A percentile compares a stretch with the other conserved stretches of the same genome.
Evolutionary conservation across 371 early-diverging fungal species (phyloP).

Genomic region (Lichtheimia ornata): DNA sequence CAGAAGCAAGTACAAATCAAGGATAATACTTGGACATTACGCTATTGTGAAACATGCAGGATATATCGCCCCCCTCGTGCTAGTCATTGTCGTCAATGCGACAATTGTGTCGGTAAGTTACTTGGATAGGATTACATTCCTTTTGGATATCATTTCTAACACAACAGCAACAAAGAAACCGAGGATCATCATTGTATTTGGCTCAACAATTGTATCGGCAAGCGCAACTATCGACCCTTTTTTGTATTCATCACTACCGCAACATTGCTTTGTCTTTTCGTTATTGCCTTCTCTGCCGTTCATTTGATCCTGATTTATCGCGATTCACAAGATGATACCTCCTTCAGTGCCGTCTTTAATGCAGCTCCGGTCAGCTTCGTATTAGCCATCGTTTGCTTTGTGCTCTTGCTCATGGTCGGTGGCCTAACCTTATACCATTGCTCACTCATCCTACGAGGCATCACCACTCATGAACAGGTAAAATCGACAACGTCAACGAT

Average conservation of each 20-base stretch:
- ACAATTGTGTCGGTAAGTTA: slow-evolving; percentile 83
- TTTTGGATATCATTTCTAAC: neutral
- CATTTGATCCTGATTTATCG: slow-evolving; percentile 43
- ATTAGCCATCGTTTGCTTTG: slow-evolving; percentile 66
- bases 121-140: too few relatives aligned
- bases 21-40: slow-evolving; percentile 64
- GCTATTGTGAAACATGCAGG: slow-evolving; percentile 89
- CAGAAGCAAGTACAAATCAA: slow-evolving; percentile 47
- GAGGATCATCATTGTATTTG: slow-evolving; percentile 95
- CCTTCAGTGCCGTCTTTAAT: slow-evolving; percentile 22
- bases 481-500: neutral
- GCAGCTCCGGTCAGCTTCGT: slow-evolving; percentile 56
- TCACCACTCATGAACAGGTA: slow-evolving; percentile 91
- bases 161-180: slow-evolving; percentile 44
- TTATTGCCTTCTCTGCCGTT: slow-evolving; percentile 59
- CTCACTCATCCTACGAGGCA: slow-evolving; percentile 68
- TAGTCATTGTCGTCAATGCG: slow-evolving; percentile 89
- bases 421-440: slow-evolving; percentile 79
- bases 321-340: neutral
- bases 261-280: slow-evolving; percentile 57
- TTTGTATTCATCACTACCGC: slow-evolving; percentile 70
- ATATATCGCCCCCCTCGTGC: slow-evolving; percentile 91
- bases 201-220: slow-evolving; percentile 93
- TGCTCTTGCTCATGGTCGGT: slow-evolving; percentile 68
- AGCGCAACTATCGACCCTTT: slow-evolving; percentile 88